These are phyloP conservation scores for Neocallimastix lanati DNA, from an alignment of 192 early-diverging fungal genomes.

Conservation along the genomic window DNA sequence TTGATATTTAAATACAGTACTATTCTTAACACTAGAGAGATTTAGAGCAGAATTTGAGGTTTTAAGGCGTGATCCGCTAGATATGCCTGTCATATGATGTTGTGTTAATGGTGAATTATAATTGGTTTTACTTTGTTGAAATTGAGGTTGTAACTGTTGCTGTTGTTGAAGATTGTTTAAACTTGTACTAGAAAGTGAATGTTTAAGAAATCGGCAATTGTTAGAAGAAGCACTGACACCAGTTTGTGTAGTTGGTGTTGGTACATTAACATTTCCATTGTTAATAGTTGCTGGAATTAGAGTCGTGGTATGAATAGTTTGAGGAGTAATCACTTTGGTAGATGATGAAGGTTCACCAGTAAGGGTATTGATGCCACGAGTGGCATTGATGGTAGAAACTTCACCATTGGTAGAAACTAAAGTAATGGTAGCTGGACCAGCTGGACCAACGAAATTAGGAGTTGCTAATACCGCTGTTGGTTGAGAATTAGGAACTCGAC, in stretches of 20 bases:
- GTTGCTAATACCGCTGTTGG: not conserved
- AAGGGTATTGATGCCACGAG: not conserved
- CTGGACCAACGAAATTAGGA: not conserved
- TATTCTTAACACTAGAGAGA: not conserved
- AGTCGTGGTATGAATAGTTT: too few species aligned
- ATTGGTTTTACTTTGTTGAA: not conserved
- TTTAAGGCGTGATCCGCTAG: not conserved
- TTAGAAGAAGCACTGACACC: not conserved
- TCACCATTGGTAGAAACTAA: not conserved
- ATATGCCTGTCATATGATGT: not conserved
- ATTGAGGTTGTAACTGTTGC: too few species aligned
- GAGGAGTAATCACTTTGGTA: not conserved
- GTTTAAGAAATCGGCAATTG: not conserved
- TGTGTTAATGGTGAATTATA: not conserved
- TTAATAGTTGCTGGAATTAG: not conserved
- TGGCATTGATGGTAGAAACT: not conserved
- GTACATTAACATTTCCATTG: not conserved
- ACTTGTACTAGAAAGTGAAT: not conserved
- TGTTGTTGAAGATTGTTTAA: not conserved
- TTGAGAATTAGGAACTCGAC: not conserved
- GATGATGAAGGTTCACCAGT: not conserved
- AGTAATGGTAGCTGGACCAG: not conserved
- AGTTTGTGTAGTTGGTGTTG: not conserved
- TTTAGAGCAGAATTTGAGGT: not conserved
- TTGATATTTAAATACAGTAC: not conserved